These are phyloP conservation scores for Reutealis trisperma DNA, from an alignment of 345 rosid genomes.

Conservation along the genomic window DNA sequence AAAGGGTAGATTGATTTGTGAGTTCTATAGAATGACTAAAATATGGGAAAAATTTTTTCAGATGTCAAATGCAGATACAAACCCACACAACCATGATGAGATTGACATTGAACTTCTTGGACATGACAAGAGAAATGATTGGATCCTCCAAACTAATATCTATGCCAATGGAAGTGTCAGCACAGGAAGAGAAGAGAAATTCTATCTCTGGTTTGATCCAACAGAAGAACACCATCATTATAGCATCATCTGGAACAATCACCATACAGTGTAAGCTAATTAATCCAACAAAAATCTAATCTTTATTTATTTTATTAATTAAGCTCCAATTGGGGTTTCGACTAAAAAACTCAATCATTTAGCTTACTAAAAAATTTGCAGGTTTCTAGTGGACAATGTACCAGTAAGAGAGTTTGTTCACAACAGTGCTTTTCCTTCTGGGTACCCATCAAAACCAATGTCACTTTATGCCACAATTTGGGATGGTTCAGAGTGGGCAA, in stretches of 20 bases:
- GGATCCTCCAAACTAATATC: slow-evolving; percentile 80
- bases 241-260: slow-evolving; percentile 83
- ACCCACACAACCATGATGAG: slow-evolving; percentile 83
- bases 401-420: slow-evolving; percentile 72
- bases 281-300: background rate
- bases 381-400: slow-evolving; percentile 78
- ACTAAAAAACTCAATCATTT: too few species aligned
- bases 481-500: slow-evolving; percentile 98
- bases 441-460: slow-evolving; percentile 84
- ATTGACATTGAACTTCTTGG: slow-evolving; percentile 89
- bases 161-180: slow-evolving; percentile 75
- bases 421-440: slow-evolving; percentile 46
- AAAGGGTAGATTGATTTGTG: too few species aligned
- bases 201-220: slow-evolving; percentile 93
- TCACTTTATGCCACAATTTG: slow-evolving; percentile 73
- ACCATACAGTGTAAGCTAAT: slow-evolving; percentile 68
- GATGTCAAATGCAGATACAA: slow-evolving; percentile 76
- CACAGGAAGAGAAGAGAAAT: slow-evolving; percentile 91
- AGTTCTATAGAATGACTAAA: background rate
- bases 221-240: slow-evolving; percentile 68
- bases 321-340: too few species aligned
- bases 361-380: slow-evolving; percentile 21
- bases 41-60: slow-evolving; percentile 19
- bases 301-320: background rate
- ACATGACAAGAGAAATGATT: slow-evolving; percentile 71